A percentile compares a stretch with the other conserved stretches of the same genome.
Conservation (phyloP, 768 basidiomycete genomes). For the Nevesoporus exiguus region DNA sequence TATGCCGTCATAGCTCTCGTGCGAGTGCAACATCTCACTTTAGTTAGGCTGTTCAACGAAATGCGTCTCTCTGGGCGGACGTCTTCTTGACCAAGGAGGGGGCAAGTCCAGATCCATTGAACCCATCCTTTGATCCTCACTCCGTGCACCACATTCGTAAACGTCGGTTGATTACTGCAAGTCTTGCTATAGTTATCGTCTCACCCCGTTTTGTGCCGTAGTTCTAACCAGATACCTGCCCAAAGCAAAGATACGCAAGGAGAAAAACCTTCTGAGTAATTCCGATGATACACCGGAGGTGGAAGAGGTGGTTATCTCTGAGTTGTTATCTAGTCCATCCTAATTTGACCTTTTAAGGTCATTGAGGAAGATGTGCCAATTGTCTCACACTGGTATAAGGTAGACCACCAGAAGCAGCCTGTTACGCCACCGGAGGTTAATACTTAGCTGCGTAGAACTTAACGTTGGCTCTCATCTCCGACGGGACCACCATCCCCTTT, state of each 20-base stretch:
- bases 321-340: slow-evolving; percentile 3
- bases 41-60: slow-evolving; percentile 65
- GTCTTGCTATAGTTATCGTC: not conserved
- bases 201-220: slow-evolving; percentile 28
- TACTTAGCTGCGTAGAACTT: slow-evolving; percentile 57
- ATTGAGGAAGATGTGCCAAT: slow-evolving; percentile 52
- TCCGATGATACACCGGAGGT: slow-evolving; percentile 42
- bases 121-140: slow-evolving; percentile 47
- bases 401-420: slow-evolving; percentile 28
- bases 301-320: slow-evolving; percentile 31
- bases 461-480: slow-evolving; percentile 81
- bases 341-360: slow-evolving; percentile 19
- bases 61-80: slow-evolving; percentile 82
- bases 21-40: slow-evolving; percentile 3
- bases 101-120: slow-evolving; percentile 60
- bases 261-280: slow-evolving; percentile 70
- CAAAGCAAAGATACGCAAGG: slow-evolving; percentile 68
- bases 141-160: slow-evolving; percentile 73
- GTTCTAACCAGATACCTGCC: slow-evolving; percentile 85
- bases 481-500: slow-evolving; percentile 53
- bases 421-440: slow-evolving; percentile 6
- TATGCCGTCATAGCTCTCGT: slow-evolving; percentile 30
- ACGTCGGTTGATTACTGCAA: slow-evolving; percentile 43
- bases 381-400: slow-evolving; percentile 81
- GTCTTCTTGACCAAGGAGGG: slow-evolving; percentile 69